A percentile compares a stretch with the other conserved stretches of the same genome.
Conservation (phyloP, 176 grass and related monocot species). For the Ensete glaucum region DNA sequence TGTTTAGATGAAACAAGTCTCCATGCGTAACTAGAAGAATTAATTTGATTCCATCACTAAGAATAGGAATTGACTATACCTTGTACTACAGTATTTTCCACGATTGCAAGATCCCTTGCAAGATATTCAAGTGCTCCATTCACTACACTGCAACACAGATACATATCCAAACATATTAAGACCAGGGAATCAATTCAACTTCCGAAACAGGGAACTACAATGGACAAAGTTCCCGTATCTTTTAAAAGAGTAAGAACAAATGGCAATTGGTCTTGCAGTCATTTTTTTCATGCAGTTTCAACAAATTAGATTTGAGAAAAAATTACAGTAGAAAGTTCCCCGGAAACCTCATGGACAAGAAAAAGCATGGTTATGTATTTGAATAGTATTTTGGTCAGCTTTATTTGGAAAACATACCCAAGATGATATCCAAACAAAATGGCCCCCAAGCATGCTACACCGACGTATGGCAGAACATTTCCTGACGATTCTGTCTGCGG, state of each 20-base stretch:
- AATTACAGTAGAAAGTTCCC: not conserved
- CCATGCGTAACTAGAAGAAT: not conserved
- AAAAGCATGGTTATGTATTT: not conserved
- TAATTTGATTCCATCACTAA: not conserved
- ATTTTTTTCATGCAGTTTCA: slow-evolving; percentile 1
- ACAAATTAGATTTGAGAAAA: not conserved
- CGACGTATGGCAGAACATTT: slow-evolving; percentile 86
- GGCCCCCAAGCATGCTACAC: slow-evolving; percentile 88
- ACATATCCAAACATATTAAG: slow-evolving; percentile 5
- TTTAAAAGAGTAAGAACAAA: not conserved
- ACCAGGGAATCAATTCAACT: not conserved
- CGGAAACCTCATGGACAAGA: not conserved
- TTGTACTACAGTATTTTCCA: slow-evolving; percentile 77
- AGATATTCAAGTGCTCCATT: slow-evolving; percentile 93
- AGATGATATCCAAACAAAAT: slow-evolving; percentile 98
- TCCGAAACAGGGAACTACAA: not conserved
- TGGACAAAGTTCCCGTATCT: not conserved
- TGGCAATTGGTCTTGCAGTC: not conserved
- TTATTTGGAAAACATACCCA: slow-evolving; percentile 36
- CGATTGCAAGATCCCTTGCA: slow-evolving; percentile 69
- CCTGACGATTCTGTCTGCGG: slow-evolving; percentile 63
- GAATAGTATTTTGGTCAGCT: not conserved
- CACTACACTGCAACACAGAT: slow-evolving; percentile 60
- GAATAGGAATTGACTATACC: slow-evolving; percentile 29
- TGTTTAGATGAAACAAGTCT: not conserved